These are phyloP conservation scores for Botrytis paeoniae DNA, from an alignment of 2,329 filamentous ascomycete genomes.

Conservation along the genomic window DNA sequence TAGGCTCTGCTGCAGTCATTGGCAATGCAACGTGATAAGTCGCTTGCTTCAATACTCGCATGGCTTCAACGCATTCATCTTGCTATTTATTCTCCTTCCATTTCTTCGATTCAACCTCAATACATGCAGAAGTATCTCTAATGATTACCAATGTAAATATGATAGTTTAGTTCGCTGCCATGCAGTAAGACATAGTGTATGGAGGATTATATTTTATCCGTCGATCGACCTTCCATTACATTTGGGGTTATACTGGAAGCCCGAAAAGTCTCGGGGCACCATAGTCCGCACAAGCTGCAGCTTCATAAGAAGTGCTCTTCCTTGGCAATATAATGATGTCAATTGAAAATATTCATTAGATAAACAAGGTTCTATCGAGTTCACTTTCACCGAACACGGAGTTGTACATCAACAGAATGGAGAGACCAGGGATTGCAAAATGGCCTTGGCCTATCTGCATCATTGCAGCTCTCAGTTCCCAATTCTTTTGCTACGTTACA, in stretches of 20 bases:
- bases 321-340: background rate
- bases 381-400: background rate
- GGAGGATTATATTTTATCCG: background rate
- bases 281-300: background rate
- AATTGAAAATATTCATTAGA: background rate
- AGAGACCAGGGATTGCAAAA: background rate
- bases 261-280: background rate
- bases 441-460: background rate
- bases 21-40: background rate
- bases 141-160: background rate
- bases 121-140: background rate
- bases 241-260: too few species aligned
- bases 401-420: background rate
- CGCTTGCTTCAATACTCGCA: background rate
- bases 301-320: background rate
- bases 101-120: background rate
- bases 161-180: background rate
- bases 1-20: background rate
- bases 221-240: background rate
- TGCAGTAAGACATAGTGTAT: background rate
- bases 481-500: background rate
- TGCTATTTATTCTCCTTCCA: background rate
- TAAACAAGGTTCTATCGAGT: background rate
- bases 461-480: background rate
- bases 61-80: background rate